These are phyloP conservation scores for Hymenotorrendiella dingleyae DNA, from an alignment of 2,329 filamentous ascomycete species.

Conservation along the genomic window DNA sequence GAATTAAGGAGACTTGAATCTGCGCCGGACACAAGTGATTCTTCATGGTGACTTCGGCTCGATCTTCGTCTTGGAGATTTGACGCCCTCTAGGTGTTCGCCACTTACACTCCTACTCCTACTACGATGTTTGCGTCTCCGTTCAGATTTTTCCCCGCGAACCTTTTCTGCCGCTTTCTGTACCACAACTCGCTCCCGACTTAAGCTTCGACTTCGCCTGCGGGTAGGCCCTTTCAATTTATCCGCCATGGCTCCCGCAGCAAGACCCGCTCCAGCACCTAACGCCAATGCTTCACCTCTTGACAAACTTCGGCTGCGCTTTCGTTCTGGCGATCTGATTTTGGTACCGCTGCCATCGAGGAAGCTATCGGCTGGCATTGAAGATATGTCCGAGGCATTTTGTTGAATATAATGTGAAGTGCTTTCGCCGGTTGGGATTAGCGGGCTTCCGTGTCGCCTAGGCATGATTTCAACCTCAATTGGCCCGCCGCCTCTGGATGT, in stretches of 20 bases:
- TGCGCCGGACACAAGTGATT: slow-evolving; percentile 35
- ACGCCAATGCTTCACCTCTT: slow-evolving; percentile 23
- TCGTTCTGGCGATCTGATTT: slow-evolving; percentile 26
- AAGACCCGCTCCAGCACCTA: slow-evolving; percentile 36
- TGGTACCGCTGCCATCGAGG: slow-evolving; percentile 54
- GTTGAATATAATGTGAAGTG: slow-evolving; percentile 52
- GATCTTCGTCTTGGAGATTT: slow-evolving; percentile 42
- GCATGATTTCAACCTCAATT: slow-evolving; percentile 78
- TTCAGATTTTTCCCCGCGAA: slow-evolving; percentile 45
- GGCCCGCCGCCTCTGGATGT: slow-evolving; percentile 59
- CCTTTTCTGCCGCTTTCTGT: slow-evolving; percentile 63
- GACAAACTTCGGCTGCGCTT: slow-evolving; percentile 29
- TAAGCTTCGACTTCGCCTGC: slow-evolving; percentile 54
- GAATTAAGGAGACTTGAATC: slow-evolving; percentile 58
- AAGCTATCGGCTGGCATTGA: slow-evolving; percentile 70
- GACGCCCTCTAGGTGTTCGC: slow-evolving; percentile 38
- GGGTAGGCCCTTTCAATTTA: slow-evolving; percentile 52
- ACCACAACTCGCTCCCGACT: slow-evolving; percentile 59
- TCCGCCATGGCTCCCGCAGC: slow-evolving; percentile 33
- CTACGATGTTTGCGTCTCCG: slow-evolving; percentile 37
- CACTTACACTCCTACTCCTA: slow-evolving; percentile 41
- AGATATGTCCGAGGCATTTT: slow-evolving; percentile 78
- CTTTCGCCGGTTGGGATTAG: slow-evolving; percentile 54
- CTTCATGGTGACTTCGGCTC: slow-evolving; percentile 46
- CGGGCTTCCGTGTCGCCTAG: slow-evolving; percentile 61